phyloP scores from a whole-genome alignment of 169 alveolate genomes.

The Eimeria necatrix region DNA sequence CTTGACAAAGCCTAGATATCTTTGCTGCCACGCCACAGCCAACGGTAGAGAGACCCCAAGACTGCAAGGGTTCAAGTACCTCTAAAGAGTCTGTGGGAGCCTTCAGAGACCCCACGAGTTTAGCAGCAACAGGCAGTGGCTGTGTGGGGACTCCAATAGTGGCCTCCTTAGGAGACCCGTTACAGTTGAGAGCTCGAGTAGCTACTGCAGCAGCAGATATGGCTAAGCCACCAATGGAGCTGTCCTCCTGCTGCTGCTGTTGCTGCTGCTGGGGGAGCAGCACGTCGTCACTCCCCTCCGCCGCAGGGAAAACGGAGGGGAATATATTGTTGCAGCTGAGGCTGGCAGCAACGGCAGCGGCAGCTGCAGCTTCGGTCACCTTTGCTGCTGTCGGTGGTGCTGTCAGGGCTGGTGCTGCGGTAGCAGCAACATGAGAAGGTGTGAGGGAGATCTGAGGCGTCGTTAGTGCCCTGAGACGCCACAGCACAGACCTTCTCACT shows the following conservation, averaged over 20 bases:
- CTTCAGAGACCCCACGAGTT: no score
- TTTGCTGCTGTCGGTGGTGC: no score
- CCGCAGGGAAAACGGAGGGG: background rate
- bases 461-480: background rate
- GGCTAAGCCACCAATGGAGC: background rate
- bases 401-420: background rate
- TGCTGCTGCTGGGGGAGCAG: background rate
- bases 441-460: background rate
- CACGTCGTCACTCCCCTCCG: background rate
- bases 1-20: background rate
- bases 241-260: constrained; percentile 3
- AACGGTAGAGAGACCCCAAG: background rate
- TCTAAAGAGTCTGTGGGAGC: background rate
- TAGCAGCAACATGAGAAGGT: background rate
- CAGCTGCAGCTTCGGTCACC: background rate
- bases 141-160: background rate
- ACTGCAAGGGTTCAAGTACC: background rate
- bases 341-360: constrained; percentile 1
- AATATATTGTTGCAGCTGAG: background rate
- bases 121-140: background rate
- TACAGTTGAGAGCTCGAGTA: background rate
- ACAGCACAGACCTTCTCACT: background rate
- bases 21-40: no score
- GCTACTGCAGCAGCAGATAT: background rate
- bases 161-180: background rate